Conservation (phyloP, 2,329 filamentous ascomycete species). For the Fusarium chaquense region DNA sequence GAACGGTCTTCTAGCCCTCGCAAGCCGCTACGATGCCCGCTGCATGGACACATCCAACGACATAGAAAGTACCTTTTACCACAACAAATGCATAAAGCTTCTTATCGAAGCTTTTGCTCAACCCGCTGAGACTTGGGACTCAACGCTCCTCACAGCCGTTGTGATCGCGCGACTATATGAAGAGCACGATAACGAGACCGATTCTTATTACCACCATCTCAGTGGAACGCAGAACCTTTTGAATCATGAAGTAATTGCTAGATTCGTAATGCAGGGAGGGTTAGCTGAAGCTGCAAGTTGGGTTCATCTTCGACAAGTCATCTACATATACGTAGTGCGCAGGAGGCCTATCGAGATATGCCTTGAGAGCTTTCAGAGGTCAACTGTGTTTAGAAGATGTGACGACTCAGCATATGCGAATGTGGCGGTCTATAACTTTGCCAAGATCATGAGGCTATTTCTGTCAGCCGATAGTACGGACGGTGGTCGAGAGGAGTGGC, state of each 20-base stretch:
- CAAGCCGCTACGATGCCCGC: constrained; percentile 3
- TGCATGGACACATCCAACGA: neutral
- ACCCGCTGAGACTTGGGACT: neutral
- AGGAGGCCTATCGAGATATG: constrained; percentile 3
- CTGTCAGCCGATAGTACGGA: neutral
- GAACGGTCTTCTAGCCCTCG: constrained; percentile 6
- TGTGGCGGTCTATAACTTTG: neutral
- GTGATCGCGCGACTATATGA: constrained; percentile 5
- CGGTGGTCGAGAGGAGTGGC: neutral
- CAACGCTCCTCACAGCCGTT: neutral
- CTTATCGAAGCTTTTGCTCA: neutral
- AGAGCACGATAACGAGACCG: constrained; percentile 2
- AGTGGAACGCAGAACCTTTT: neutral
- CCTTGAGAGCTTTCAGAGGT: constrained; percentile 2
- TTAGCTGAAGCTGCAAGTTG: constrained; percentile 5
- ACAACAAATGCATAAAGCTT: neutral
- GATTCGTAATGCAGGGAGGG: constrained; percentile 4
- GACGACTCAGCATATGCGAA: constrained; percentile 15
- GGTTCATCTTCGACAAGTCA: constrained; percentile 4
- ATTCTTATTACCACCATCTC: constrained; percentile 10
- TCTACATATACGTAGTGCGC: neutral
- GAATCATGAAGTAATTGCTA: neutral
- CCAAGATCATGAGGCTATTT: neutral
- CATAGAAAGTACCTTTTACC: constrained; percentile 13
- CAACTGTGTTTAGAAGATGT: neutral